A percentile compares a stretch with the other conserved stretches of the same genome.
phyloP scores from a whole-genome alignment of 23 red algal species.

The Gracilaria caudata region DNA sequence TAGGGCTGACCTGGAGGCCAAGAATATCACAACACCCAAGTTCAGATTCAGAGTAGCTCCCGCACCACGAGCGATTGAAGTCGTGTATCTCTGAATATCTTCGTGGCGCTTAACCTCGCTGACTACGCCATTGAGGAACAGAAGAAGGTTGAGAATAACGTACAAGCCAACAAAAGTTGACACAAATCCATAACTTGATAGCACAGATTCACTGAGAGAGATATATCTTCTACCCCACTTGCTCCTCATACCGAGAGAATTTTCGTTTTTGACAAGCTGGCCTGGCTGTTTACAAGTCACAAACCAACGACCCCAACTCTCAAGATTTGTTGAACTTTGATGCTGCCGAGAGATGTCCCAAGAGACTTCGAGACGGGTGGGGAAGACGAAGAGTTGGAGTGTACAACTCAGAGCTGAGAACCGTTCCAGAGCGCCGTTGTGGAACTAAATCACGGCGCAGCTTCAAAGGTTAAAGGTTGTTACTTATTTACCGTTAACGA shows the following conservation, averaged over 20 bases:
- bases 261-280: not conserved
- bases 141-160: constrained; percentile 58
- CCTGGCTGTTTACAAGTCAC: not conserved
- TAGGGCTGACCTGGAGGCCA: constrained; percentile 37
- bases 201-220: constrained; percentile 60
- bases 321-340: not conserved
- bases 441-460: not conserved
- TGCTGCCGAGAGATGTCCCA: not conserved
- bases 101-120: constrained; percentile 42
- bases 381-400: not conserved
- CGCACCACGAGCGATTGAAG: constrained; percentile 67
- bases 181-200: constrained; percentile 53
- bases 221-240: constrained; percentile 50
- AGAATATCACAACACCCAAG: constrained; percentile 62
- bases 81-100: constrained; percentile 50
- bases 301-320: not conserved
- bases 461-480: not conserved
- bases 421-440: not conserved
- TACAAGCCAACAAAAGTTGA: constrained; percentile 68
- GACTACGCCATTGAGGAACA: constrained; percentile 59
- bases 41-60: constrained; percentile 78
- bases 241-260: not conserved
- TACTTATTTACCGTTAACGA: not conserved
- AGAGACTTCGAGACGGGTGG: not conserved
- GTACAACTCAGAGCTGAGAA: not conserved